Evolutionary conservation across 169 alveolate genomes (phyloP).

Genomic region (Eimeria tenella): DNA sequence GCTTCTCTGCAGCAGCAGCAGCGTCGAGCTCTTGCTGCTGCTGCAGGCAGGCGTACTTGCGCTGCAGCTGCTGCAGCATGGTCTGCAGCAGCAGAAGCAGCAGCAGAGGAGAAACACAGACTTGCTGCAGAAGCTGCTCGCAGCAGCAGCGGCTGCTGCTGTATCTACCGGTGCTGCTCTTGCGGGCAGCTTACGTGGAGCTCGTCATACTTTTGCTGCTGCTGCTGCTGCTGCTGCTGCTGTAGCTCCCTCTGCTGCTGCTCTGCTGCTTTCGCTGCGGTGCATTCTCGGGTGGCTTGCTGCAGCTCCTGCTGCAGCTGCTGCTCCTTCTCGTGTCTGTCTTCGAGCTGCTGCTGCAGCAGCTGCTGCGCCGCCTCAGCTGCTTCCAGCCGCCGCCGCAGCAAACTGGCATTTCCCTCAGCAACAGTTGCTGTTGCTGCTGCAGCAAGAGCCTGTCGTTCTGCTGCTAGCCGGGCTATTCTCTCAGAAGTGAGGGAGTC

Average conservation of each 20-base stretch:
- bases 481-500: constrained; percentile 47
- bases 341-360: constrained; percentile 62
- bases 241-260: constrained; percentile 35
- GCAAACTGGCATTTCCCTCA: constrained; percentile 54
- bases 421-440: constrained; percentile 67
- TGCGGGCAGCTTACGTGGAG: constrained; percentile 11
- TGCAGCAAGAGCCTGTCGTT: constrained; percentile 68
- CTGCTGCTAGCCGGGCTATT: constrained; percentile 63
- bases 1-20: constrained; percentile 57
- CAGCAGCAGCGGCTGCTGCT: constrained; percentile 10
- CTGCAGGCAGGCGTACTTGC: constrained; percentile 47
- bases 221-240: constrained; percentile 55
- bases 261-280: constrained; percentile 10
- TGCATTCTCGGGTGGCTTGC: constrained; percentile 32
- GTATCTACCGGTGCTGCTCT: neutral
- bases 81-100: constrained; percentile 19
- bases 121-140: neutral
- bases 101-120: neutral
- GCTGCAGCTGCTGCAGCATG: constrained; percentile 67
- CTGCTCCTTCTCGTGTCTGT: constrained; percentile 57
- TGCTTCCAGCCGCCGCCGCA: constrained; percentile 66
- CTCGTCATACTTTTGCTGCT: constrained; percentile 53
- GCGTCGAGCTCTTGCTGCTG: constrained; percentile 50
- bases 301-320: constrained; percentile 65
- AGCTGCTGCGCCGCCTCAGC: constrained; percentile 62